These are phyloP conservation scores for Cichorium intybus DNA, from an alignment of 140 eudicot genomes.

Conservation along the genomic window DNA sequence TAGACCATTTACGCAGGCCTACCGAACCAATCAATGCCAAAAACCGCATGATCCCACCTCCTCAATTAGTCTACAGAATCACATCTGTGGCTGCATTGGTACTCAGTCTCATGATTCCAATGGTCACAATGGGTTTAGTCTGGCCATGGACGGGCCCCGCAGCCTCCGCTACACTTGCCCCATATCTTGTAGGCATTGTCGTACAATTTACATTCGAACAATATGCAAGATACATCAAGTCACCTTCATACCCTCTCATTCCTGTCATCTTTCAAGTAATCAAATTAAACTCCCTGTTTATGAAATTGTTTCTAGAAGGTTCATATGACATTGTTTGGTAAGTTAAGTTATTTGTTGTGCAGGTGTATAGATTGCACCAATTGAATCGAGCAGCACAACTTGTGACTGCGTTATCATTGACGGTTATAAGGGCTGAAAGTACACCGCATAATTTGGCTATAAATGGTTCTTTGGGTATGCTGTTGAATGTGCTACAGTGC, in stretches of 20 bases:
- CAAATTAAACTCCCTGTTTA: neutral
- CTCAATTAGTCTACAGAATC: constrained; percentile 62
- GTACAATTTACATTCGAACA: constrained; percentile 96
- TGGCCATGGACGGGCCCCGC: constrained; percentile 99
- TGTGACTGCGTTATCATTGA: constrained; percentile 92
- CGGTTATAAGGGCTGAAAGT: constrained; percentile 92
- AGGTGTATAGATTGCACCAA: constrained; percentile 96
- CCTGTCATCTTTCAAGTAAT: constrained; percentile 88
- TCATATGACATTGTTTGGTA: neutral
- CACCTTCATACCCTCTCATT: constrained; percentile 94
- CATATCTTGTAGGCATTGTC: constrained; percentile 95
- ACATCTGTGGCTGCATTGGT: constrained; percentile 84
- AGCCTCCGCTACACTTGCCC: constrained; percentile 98
- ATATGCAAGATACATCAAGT: constrained; percentile 68
- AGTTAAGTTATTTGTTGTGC: neutral
- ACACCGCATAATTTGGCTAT: constrained; percentile 91
- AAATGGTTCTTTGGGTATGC: constrained; percentile 73
- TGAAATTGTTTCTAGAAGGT: neutral
- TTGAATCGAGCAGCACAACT: constrained; percentile 95
- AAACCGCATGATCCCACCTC: constrained; percentile 31
- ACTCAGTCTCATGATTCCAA: constrained; percentile 81
- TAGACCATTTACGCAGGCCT: constrained; percentile 64
- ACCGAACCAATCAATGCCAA: constrained; percentile 28
- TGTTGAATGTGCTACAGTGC: constrained; percentile 80
- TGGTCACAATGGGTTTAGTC: constrained; percentile 96